Evolutionary conservation across 345 rosid genomes (phyloP), one percentile per base, ranked within the genome.

Genomic region (Aegle marmelos): DNA sequence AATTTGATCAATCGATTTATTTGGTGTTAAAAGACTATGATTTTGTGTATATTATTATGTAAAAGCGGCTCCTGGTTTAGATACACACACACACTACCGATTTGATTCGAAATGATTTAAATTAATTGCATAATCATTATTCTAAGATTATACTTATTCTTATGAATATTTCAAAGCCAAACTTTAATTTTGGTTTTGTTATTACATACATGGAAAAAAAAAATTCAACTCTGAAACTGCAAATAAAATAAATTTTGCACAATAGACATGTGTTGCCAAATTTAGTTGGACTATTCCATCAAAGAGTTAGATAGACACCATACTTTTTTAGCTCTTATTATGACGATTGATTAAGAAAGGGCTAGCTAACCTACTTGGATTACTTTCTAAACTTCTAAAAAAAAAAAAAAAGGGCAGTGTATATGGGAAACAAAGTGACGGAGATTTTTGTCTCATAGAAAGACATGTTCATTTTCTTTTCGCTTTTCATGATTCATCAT

Each of bases 401-500:
- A 31, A 64, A 33, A 19, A 8, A 17, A 19, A 62, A 24, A 36
- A 13, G 16, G 3, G 16, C 16, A 63, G 28, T n/a, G 53, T 50
- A 75, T 22, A 62, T 41, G 30, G 62, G 72, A 65, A 65, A 65
- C 25, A 50, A 76, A 64, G 68, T 30, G 67, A 30, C 39, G 4
- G 62, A 79, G 24, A 21, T 59, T 76, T 78, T 79, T 85, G 82
- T 82, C 72, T 80, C 74, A 64, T n/a, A 54, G 76, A 70, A 69
- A 82, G 84, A 82, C 63, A 76, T 74, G 72, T 27, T 68, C 76
- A 59, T 66, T 68, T 74, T 41, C 61, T 73, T 60, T 71, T 69
- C n/a, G 72, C 60, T 67, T 79, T 76, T 66, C 82, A 45, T 45
- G 5, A 45, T 3, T 45, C 50, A 45, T 45, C 16, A 73, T 82